phyloP scores from a whole-genome alignment of 2,329 filamentous ascomycete genomes.

The Colletotrichum sidae region DNA sequence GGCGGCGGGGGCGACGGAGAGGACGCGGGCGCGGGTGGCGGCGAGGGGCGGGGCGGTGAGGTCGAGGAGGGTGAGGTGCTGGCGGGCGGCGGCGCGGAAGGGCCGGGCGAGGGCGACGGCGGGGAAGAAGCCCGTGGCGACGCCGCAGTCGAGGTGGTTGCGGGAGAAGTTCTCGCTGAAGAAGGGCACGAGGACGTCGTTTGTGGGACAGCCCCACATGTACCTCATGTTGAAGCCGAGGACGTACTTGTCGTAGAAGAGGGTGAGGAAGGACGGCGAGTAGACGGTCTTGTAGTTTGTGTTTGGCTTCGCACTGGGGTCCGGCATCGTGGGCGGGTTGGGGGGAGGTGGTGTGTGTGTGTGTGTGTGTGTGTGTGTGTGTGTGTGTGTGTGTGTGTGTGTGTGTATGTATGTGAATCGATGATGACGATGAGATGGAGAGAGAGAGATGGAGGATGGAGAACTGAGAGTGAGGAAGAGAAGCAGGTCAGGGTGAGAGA shows the following conservation, averaged over 20 bases:
- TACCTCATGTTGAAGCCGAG: conserved; percentile 49
- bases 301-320: conserved; percentile 3
- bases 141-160: conserved; percentile 54
- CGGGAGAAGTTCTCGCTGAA: conserved; percentile 48
- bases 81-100: conserved; percentile 37
- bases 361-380: neutral
- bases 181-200: conserved; percentile 46
- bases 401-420: neutral
- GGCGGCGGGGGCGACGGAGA: conserved; percentile 37
- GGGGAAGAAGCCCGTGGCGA: conserved; percentile 54
- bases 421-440: neutral
- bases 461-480: neutral
- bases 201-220: conserved; percentile 51
- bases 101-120: conserved; percentile 41
- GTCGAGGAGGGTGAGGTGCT: conserved; percentile 51
- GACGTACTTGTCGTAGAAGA: conserved; percentile 48
- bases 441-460: neutral
- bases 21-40: conserved; percentile 43
- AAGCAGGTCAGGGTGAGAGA: neutral
- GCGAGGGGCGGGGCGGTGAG: conserved; percentile 48
- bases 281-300: conserved; percentile 26
- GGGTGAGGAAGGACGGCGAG: conserved; percentile 31
- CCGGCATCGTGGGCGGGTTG: conserved; percentile 14
- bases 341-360: neutral
- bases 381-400: neutral